Conservation (phyloP, 306 rosid genomes). For the Glycine latifolia region DNA sequence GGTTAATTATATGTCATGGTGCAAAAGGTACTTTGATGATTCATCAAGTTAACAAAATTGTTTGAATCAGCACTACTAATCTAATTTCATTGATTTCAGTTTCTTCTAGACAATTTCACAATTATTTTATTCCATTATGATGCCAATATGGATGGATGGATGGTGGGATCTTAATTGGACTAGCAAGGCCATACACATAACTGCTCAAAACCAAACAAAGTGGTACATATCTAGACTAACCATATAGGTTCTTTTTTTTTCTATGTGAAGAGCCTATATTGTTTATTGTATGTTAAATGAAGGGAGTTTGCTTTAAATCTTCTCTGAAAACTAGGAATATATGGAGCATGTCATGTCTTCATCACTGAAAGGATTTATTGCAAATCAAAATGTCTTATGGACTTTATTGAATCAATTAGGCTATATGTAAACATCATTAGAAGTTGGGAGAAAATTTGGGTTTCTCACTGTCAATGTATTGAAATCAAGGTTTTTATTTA, state of each 20-base stretch:
- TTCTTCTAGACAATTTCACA: conserved; percentile 88
- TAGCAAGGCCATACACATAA: conserved; percentile 76
- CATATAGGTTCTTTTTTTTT: not conserved
- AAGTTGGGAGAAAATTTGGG: conserved; percentile 20
- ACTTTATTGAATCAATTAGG: conserved; percentile 53
- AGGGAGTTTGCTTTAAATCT: not conserved
- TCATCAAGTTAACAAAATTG: conserved; percentile 38
- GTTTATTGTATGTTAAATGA: not conserved
- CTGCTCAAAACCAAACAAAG: conserved; percentile 88
- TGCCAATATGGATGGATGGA: conserved; percentile 74
- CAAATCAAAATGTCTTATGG: conserved; percentile 15
- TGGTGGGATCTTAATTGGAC: conserved; percentile 93
- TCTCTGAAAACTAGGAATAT: conserved; percentile 8
- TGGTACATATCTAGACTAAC: conserved; percentile 60
- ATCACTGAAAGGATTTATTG: not conserved
- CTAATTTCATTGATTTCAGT: conserved; percentile 80
- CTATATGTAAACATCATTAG: not conserved
- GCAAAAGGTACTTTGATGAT: conserved; percentile 66
- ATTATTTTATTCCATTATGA: conserved; percentile 93
- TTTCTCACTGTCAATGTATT: not conserved
- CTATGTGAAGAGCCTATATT: conserved; percentile 4
- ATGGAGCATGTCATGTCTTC: conserved; percentile 1
- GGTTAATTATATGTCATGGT: conserved; percentile 76
- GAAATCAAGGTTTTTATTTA: conserved; percentile 1
- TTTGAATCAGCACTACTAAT: conserved; percentile 33